phyloP scores from a whole-genome alignment of 2,329 filamentous ascomycete genomes.

The Alternaria angustiovoidea region DNA sequence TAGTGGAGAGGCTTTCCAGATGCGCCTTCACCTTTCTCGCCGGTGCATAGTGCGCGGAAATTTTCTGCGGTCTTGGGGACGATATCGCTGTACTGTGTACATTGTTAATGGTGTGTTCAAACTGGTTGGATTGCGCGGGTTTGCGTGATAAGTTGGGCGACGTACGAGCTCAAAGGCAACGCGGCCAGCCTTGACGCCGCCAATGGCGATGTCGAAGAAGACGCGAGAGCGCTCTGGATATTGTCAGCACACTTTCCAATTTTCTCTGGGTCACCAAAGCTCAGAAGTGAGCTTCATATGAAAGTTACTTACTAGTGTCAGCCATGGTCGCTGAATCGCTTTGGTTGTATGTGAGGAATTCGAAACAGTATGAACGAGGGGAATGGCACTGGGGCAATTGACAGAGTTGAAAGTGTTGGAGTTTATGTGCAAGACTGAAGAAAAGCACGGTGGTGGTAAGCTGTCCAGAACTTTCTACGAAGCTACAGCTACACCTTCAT shows the following conservation, averaged over 20 bases:
- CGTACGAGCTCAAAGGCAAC: constrained; percentile 84
- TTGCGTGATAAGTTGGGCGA: constrained; percentile 17
- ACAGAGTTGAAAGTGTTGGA: neutral
- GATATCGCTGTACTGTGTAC: constrained; percentile 54
- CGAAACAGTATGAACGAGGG: neutral
- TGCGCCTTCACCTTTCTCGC: constrained; percentile 87
- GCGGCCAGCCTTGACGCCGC: constrained; percentile 74
- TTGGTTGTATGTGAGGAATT: neutral
- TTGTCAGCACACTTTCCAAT: constrained; percentile 12
- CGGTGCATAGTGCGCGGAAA: constrained; percentile 92
- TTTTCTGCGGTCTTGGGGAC: constrained; percentile 97
- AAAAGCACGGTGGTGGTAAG: constrained; percentile 27
- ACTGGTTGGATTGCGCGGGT: neutral
- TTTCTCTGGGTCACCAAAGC: neutral
- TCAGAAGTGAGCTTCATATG: neutral
- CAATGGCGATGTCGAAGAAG: constrained; percentile 92
- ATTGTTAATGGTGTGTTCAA: constrained; percentile 12
- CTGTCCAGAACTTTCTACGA: constrained; percentile 48
- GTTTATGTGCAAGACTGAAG: constrained; percentile 29
- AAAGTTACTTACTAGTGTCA: constrained; percentile 30
- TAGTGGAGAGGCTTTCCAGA: constrained; percentile 87
- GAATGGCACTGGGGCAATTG: neutral
- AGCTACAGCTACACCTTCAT: constrained; percentile 26
- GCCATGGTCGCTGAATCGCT: constrained; percentile 34
- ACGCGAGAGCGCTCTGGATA: constrained; percentile 73